Evolutionary conservation across 2,329 filamentous ascomycete genomes (phyloP), one percentile per base, ranked within the genome.

Genomic region (Fusarium sp.): DNA sequence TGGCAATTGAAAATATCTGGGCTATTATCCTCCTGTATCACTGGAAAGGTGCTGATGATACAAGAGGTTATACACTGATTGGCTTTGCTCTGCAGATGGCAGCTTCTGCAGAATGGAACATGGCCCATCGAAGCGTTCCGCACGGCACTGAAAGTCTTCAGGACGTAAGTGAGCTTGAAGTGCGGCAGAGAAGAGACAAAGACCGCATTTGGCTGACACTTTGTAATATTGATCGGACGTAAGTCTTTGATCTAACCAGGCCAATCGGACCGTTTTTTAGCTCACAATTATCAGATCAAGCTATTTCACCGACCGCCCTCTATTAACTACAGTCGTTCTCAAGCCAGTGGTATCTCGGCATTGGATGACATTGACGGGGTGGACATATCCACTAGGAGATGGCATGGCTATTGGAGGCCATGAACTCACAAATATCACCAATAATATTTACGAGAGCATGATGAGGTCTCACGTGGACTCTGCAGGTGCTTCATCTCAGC

Each of bases 1-100:
- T 35, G 2, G 20, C 28, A 5, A 23, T 60, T 2, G 57, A 60
- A 10, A 60, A 58, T 2, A 37, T 60, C 2, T 60, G 57, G 57
- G 33, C 53, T 4, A 49, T 60, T 4, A 49, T 60, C 2, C 59
- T 42, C n/a, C 18, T 60, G 24, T 23, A 60, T 29, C 26, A 60
- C 6, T 60, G 57, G 57, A 60, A 60, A 16, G 35, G 37, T 1
- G 16, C 10, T 0, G 9, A 23, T 3, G 57, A 60, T 5, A 12
- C 15, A 0, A 35, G 57, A 4, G 57, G 54, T 1, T 33, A 58
- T 3, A 58, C 38, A 0, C 3, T 60, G 10, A 49, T 60, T 9
- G 53, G 57, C 1, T 49, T 60, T 15, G 57, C 57, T 0, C 15
- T 39, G 0, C 28, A 29, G 0, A 49, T 60, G 42, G 57, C 42